These are phyloP conservation scores for Musa schizocarpa DNA, from an alignment of 176 grass and related monocot genomes.

Conservation along the genomic window DNA sequence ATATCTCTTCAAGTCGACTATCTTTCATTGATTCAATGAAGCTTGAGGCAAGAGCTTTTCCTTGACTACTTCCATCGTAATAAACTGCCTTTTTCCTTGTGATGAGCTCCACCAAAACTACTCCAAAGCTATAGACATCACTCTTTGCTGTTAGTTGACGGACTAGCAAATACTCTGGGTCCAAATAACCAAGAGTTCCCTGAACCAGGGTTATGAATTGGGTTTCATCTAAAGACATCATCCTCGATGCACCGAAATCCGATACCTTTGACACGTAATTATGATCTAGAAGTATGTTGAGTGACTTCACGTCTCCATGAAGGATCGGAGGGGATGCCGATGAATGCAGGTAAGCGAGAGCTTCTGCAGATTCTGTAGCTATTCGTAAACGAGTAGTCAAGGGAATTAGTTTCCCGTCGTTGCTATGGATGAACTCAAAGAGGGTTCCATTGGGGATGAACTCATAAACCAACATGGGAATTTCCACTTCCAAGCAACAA, in stretches of 20 bases:
- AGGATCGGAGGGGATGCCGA: conserved; percentile 42
- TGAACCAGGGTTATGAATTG: conserved; percentile 53
- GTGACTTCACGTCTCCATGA: conserved; percentile 62
- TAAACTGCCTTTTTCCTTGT: conserved; percentile 51
- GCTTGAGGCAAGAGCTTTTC: conserved; percentile 38
- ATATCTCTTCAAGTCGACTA: conserved; percentile 29
- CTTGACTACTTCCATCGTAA: conserved; percentile 31
- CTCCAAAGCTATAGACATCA: conserved; percentile 62
- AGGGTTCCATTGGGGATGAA: conserved; percentile 50
- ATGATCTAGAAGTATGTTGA: conserved; percentile 47
- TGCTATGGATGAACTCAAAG: conserved; percentile 44
- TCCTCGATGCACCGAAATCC: conserved; percentile 53
- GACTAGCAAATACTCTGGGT: conserved; percentile 47
- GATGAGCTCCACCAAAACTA: conserved; percentile 52
- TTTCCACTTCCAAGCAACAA: conserved; percentile 55
- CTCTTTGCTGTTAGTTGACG: conserved; percentile 50
- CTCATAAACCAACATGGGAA: conserved; percentile 55
- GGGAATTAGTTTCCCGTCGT: conserved; percentile 13
- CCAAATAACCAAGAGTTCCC: conserved; percentile 58
- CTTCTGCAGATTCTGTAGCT: conserved; percentile 38
- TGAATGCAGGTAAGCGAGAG: conserved; percentile 40
- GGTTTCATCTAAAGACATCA: conserved; percentile 35
- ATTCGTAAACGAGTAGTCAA: conserved; percentile 22
- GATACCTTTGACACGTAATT: conserved; percentile 42
- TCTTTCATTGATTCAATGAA: conserved; percentile 31